Evolutionary conservation across 192 early-diverging fungal genomes (phyloP), one percentile per base, ranked within the genome.

Genomic region (Dispira simplex): DNA sequence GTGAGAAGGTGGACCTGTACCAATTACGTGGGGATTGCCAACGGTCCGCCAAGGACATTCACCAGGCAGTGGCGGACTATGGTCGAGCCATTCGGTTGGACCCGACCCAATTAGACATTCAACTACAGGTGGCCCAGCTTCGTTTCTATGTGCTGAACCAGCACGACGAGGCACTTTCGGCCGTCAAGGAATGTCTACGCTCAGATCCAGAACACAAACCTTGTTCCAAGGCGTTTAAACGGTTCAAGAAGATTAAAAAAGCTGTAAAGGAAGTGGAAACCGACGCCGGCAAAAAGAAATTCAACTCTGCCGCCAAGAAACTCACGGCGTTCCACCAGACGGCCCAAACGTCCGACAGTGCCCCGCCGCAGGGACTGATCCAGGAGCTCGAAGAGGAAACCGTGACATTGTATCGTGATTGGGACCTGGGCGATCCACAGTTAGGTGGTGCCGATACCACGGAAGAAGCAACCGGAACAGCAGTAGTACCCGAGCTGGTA

Each of bases 161-260:
- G 77, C 78, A 81, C 0, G 73, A 79, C 65, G 80, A 80, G 28
- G 86, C 90, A 11, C 54, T 92, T 39, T 66, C 76, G 0, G 76
- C 79, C 63, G 75, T 89, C 64, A 93, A 94, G 55, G 88, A 91
- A 63, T 96, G 95, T 68, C 74, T 95, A 13, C 80, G 83, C 27
- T 84, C 85, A 6, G 95, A 98, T 68, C 93, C 91, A 1, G 95
- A 98, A 51, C 83, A 98, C 71, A 91, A 90, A 70, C 44, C 72
- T 32, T 98, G 95, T 80, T 93, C 92, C 72, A 73, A 67, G 8
- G 65, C 83, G 8, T 92, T 91, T 68, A 70, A 78, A 26, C 73
- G 70, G 55, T 64, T 93, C 44, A 93, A 91, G 63, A 80, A 81
- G 54, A 67, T 90, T 27, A 85, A 90, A 44, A 90, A 92, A 69